These are phyloP conservation scores for Didymella arachidicola DNA, from an alignment of 2,329 filamentous ascomycete genomes.

Conservation along the genomic window DNA sequence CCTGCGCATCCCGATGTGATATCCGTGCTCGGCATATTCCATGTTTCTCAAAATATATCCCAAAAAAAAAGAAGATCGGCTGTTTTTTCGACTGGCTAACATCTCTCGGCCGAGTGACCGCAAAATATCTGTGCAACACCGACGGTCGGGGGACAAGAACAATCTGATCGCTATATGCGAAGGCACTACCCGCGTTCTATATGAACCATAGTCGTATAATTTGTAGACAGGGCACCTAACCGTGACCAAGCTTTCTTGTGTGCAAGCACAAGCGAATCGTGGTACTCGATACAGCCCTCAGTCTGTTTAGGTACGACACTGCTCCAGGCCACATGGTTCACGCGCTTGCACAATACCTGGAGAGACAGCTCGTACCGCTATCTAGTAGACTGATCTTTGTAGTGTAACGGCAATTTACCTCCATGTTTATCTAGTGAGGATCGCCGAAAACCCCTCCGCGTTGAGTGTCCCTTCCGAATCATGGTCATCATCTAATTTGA, in stretches of 20 bases:
- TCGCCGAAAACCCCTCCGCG: not conserved
- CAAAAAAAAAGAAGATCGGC: too few species aligned
- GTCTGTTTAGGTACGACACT: not conserved
- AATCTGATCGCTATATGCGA: not conserved
- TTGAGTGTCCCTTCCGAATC: not conserved
- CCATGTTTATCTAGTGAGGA: too few species aligned
- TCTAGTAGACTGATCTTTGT: not conserved
- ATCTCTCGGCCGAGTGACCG: not conserved
- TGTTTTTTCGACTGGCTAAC: not conserved
- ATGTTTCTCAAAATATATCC: too few species aligned
- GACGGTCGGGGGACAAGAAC: not conserved
- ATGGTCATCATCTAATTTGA: not conserved
- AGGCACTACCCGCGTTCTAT: not conserved
- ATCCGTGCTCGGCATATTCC: too few species aligned
- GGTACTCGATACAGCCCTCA: not conserved
- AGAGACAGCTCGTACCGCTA: not conserved
- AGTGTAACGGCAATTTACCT: not conserved
- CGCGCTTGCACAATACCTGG: not conserved
- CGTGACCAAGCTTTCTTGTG: not conserved
- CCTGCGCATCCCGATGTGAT: not conserved
- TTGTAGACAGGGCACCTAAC: too few species aligned
- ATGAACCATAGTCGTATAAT: not conserved
- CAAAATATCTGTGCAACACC: not conserved
- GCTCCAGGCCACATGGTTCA: not conserved
- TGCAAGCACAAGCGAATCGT: not conserved